A percentile compares a stretch with the other conserved stretches of the same genome.
Evolutionary conservation across 164 flowering plant species (phyloP).

Genomic region (Litsea cubeba): DNA sequence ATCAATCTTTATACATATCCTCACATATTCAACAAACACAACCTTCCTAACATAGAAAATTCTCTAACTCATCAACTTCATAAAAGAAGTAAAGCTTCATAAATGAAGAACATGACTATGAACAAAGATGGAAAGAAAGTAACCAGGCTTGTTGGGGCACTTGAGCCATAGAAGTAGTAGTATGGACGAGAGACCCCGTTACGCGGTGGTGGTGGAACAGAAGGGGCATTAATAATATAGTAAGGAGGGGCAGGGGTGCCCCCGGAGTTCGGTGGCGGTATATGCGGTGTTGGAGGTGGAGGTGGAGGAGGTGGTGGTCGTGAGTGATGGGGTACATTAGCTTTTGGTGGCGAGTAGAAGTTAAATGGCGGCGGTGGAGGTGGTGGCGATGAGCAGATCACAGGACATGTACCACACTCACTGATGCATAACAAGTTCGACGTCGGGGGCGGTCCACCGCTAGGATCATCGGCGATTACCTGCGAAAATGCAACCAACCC

Average conservation of each 20-base stretch:
- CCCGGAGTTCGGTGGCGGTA: constrained; percentile 1
- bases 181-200: constrained; percentile 15
- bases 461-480: constrained; percentile 20
- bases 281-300: constrained; percentile 2
- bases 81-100: neutral
- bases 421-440: constrained; percentile 52
- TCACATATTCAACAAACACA: too few species aligned
- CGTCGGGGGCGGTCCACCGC: constrained; percentile 5
- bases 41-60: too few species aligned
- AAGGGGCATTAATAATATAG: constrained; percentile 13
- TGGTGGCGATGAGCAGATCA: constrained; percentile 52
- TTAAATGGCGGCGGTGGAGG: constrained; percentile 23
- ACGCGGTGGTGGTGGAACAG: constrained; percentile 14
- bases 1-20: too few species aligned
- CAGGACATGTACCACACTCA: constrained; percentile 53
- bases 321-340: neutral
- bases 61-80: neutral
- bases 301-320: constrained; percentile 8
- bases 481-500: constrained; percentile 4
- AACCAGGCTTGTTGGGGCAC: neutral
- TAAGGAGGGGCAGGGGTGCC: constrained; percentile 13
- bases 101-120: neutral
- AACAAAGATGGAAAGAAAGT: neutral
- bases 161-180: constrained; percentile 3
- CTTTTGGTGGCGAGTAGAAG: constrained; percentile 12